phyloP scores from a whole-genome alignment of 306 rosid genomes.

The Cicer judaicum region DNA sequence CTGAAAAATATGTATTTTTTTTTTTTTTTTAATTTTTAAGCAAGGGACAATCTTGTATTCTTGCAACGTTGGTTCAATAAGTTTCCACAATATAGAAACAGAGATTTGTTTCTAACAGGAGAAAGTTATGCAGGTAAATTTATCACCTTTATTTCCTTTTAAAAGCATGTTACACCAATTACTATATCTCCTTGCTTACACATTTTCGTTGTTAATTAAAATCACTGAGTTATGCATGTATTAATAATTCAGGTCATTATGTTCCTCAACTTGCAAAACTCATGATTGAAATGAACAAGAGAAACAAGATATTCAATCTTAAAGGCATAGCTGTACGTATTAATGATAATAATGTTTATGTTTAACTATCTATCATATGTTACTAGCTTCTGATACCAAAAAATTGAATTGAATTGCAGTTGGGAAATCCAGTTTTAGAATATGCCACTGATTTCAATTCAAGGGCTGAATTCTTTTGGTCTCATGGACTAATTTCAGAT shows the following conservation, averaged over 20 bases:
- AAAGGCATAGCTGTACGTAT: constrained; percentile 74
- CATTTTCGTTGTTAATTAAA: not conserved
- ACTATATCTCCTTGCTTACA: constrained; percentile 2
- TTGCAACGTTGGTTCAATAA: constrained; percentile 68
- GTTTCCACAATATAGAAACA: constrained; percentile 64
- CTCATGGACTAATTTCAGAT: constrained; percentile 65
- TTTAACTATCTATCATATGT: too few species aligned
- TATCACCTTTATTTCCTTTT: not conserved
- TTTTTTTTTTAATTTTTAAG: constrained; percentile 53
- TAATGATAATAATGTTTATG: too few species aligned
- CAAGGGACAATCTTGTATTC: constrained; percentile 71
- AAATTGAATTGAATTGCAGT: constrained; percentile 40
- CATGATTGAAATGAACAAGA: constrained; percentile 61
- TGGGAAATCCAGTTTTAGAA: constrained; percentile 63
- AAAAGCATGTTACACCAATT: constrained; percentile 16
- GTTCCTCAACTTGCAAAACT: constrained; percentile 82
- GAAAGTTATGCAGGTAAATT: constrained; percentile 78
- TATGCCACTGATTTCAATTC: constrained; percentile 59
- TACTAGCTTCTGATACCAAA: not conserved
- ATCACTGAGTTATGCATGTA: not conserved
- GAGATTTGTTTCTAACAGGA: constrained; percentile 68
- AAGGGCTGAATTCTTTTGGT: constrained; percentile 63
- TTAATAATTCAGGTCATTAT: constrained; percentile 62
- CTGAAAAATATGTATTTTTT: constrained; percentile 46
- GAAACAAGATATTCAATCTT: constrained; percentile 57